A percentile compares a stretch with the other conserved stretches of the same genome.
phyloP scores from a whole-genome alignment of 768 basidiomycete species.

The Agrocybe chaxingu region DNA sequence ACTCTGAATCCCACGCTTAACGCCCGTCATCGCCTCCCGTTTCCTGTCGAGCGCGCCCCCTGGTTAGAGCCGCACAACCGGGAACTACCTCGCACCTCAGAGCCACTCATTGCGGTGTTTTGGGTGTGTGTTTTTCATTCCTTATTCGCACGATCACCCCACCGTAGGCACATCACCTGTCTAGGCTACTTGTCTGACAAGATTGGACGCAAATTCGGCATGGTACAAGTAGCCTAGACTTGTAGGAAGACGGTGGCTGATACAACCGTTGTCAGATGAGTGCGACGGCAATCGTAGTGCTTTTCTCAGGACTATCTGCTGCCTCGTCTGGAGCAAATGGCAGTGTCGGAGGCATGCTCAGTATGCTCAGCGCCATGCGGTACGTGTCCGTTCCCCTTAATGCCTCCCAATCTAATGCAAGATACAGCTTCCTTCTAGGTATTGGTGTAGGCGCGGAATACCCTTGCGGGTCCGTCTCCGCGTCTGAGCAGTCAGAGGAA shows the following conservation, averaged over 20 bases:
- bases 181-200: conserved; percentile 77
- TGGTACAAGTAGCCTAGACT: conserved; percentile 45
- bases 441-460: conserved; percentile 89
- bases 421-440: conserved; percentile 70
- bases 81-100: no score
- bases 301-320: conserved; percentile 83
- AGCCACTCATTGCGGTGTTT: no score
- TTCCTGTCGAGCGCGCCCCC: no score
- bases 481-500: conserved; percentile 88
- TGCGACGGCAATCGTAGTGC: conserved; percentile 77
- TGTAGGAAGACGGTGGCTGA: neutral
- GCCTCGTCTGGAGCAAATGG: conserved; percentile 78
- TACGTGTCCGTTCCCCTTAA: conserved; percentile 22
- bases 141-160: no score
- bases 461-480: conserved; percentile 86
- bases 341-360: conserved; percentile 64
- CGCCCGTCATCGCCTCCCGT: no score
- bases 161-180: no score
- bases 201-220: conserved; percentile 83
- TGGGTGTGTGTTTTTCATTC: no score
- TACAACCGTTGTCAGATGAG: conserved; percentile 44
- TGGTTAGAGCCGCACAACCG: no score
- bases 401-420: neutral
- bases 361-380: conserved; percentile 81
- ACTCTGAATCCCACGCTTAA: no score